These are phyloP conservation scores for Capsicum rhomboideum DNA, from an alignment of 257 asterid species.

Conservation along the genomic window DNA sequence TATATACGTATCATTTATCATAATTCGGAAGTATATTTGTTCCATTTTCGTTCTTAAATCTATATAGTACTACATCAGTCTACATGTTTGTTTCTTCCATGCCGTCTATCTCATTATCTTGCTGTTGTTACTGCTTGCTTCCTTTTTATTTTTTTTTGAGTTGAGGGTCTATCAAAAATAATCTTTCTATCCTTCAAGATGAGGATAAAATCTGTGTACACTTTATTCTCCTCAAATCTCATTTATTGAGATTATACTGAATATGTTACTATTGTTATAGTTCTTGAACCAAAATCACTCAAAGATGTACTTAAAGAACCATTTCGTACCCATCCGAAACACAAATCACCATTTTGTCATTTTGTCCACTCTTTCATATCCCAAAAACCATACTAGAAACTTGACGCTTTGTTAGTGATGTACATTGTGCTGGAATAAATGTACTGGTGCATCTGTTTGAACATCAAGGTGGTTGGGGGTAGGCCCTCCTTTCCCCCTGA, in stretches of 20 bases:
- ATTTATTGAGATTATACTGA: no score
- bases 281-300: not conserved
- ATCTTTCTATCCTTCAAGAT: no score
- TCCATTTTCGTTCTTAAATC: no score
- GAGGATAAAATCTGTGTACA: no score
- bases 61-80: no score
- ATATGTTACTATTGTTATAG: no score
- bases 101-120: no score
- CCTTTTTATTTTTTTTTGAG: no score
- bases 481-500: slow-evolving; percentile 19
- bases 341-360: not conserved
- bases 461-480: slow-evolving; percentile 33
- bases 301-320: not conserved
- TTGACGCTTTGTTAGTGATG: not conserved
- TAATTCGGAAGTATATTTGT: no score
- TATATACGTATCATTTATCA: no score
- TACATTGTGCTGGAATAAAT: not conserved
- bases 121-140: not conserved
- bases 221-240: no score
- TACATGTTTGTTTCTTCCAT: not conserved
- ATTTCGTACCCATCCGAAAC: not conserved
- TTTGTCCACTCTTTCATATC: not conserved
- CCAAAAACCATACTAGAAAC: not conserved
- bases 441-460: not conserved
- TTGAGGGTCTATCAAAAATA: no score